Percentiles rank a stretch among this genome's conserved stretches.
These are phyloP conservation scores for Carpinus fangiana DNA, from an alignment of 306 rosid species.

Conservation along the genomic window DNA sequence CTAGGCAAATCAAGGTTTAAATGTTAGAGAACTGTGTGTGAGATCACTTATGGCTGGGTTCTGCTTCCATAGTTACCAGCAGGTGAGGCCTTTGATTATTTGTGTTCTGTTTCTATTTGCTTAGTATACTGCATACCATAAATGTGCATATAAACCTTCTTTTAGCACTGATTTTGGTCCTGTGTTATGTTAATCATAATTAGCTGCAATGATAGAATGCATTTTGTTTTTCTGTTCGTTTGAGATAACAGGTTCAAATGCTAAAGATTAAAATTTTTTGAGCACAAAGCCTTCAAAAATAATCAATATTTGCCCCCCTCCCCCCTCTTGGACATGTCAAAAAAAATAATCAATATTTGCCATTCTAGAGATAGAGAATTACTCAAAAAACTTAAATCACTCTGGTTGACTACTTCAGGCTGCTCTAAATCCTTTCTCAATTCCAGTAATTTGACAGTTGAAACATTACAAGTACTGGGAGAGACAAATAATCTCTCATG, in stretches of 20 bases:
- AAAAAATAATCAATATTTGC: background rate
- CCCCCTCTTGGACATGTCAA: too few relatives aligned
- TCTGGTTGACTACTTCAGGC: background rate
- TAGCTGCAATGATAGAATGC: background rate
- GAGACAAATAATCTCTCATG: background rate
- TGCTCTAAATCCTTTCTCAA: too few relatives aligned
- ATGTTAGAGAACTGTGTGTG: conserved; percentile 54
- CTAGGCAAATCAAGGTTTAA: conserved; percentile 66
- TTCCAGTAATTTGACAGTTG: background rate
- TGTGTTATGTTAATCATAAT: background rate
- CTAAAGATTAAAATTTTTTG: background rate
- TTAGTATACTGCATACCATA: background rate
- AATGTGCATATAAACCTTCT: background rate
- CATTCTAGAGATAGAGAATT: background rate
- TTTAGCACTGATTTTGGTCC: background rate
- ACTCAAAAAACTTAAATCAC: too few relatives aligned
- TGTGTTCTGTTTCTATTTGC: conserved; percentile 2
- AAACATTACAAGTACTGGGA: background rate
- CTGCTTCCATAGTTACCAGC: conserved; percentile 76
- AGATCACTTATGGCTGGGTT: conserved; percentile 63
- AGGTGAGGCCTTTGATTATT: conserved; percentile 44
- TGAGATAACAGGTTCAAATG: background rate
- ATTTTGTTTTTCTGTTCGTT: background rate
- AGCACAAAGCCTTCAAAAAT: background rate
- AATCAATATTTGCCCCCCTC: background rate